Conservation (phyloP, 441 rosid species). For the Omphalea diandra region DNA sequence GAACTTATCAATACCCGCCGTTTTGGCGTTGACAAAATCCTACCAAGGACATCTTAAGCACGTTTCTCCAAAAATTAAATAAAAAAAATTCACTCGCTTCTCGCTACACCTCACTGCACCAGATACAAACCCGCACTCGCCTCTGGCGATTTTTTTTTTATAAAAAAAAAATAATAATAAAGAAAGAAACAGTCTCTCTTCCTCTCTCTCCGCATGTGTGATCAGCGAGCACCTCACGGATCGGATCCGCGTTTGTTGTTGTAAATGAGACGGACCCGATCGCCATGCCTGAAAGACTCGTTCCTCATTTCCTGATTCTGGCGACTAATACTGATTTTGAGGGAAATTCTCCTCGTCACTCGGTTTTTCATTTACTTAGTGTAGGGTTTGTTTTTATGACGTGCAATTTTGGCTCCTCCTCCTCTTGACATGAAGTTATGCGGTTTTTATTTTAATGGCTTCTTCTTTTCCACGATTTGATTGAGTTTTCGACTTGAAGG, state of each 20-base stretch:
- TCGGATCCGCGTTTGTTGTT: slow-evolving; percentile 52
- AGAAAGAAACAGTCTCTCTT: slow-evolving; percentile 22
- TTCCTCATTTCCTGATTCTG: slow-evolving; percentile 21
- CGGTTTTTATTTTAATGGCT: slow-evolving; percentile 25
- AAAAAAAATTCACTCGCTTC: background rate
- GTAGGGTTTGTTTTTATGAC: slow-evolving; percentile 19
- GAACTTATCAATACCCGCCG: background rate
- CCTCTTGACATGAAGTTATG: slow-evolving; percentile 41
- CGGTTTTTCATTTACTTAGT: slow-evolving; percentile 32
- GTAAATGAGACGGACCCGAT: slow-evolving; percentile 27
- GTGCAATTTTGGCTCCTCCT: slow-evolving; percentile 8
- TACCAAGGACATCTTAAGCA: slow-evolving; percentile 30
- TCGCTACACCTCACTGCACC: slow-evolving; percentile 29
- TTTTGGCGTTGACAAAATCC: slow-evolving; percentile 6
- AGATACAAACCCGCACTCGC: slow-evolving; percentile 23
- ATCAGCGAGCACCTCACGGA: slow-evolving; percentile 54
- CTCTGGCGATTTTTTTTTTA: slow-evolving; percentile 25
- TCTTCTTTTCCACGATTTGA: slow-evolving; percentile 26
- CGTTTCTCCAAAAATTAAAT: slow-evolving; percentile 14
- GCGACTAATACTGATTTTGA: slow-evolving; percentile 11
- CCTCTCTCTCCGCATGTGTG: slow-evolving; percentile 6
- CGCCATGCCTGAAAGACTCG: slow-evolving; percentile 27
- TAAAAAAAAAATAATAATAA: background rate
- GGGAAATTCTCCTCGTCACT: slow-evolving; percentile 17
- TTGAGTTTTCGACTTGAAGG: slow-evolving; percentile 19